Evolutionary conservation across 805 yeast genomes (phyloP).

Genomic region (Schwanniomyces vanrijiae): DNA sequence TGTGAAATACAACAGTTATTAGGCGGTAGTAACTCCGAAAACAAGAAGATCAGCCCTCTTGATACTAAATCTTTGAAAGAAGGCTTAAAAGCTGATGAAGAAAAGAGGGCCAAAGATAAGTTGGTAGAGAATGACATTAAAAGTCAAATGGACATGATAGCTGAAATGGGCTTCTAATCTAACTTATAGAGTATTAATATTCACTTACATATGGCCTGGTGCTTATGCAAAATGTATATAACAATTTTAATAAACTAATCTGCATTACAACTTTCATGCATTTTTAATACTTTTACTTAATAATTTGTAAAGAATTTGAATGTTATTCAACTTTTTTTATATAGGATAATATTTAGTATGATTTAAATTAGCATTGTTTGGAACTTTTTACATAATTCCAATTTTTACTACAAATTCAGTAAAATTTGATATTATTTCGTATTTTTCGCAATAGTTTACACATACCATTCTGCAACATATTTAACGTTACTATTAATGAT

Average conservation of each 20-base stretch:
- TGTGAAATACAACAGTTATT: conserved; percentile 19
- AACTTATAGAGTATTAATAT: neutral
- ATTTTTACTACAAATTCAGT: neutral
- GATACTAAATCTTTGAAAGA: conserved; percentile 32
- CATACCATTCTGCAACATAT: neutral
- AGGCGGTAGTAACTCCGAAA: conserved; percentile 8
- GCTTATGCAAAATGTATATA: neutral
- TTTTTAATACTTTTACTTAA: neutral
- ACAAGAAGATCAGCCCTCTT: conserved; percentile 27
- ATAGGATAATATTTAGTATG: too few species aligned
- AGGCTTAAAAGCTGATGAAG: conserved; percentile 41
- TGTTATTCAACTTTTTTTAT: too few species aligned
- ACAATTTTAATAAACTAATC: neutral
- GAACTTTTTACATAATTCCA: too few species aligned
- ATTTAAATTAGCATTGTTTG: too few species aligned
- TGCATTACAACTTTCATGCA: neutral
- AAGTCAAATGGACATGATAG: conserved; percentile 47
- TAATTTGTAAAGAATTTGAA: neutral
- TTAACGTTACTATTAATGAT: neutral
- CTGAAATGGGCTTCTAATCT: conserved; percentile 39
- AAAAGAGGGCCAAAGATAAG: conserved; percentile 25
- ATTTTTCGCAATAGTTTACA: neutral
- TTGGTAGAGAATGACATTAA: conserved; percentile 42
- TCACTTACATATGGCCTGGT: neutral
- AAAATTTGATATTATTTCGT: neutral